Conservation (phyloP, 208 protist species). For the Zelonia costaricensis region DNA sequence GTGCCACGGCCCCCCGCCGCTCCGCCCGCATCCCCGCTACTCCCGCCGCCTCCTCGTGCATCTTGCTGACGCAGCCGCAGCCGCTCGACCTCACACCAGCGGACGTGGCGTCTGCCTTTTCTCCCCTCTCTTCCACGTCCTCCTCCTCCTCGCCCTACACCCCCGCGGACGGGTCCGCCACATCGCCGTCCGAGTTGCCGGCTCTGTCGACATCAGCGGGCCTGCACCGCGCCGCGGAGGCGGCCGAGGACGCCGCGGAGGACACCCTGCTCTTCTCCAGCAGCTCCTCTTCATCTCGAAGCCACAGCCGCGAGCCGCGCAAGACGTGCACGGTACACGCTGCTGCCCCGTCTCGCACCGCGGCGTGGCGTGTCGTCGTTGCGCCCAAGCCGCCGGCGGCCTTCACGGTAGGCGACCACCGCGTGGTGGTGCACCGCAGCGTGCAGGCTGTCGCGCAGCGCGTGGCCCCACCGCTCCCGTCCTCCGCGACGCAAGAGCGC, state of each 20-base stretch:
- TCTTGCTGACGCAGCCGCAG: constrained; percentile 25
- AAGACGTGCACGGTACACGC: not conserved
- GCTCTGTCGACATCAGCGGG: not conserved
- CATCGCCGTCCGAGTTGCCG: not conserved
- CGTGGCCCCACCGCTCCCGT: not conserved
- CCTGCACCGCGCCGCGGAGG: not conserved
- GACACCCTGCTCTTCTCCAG: constrained; percentile 20
- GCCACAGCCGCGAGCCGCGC: not conserved
- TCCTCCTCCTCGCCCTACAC: too few species aligned
- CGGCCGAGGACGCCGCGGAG: constrained; percentile 7
- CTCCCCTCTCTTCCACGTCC: not conserved
- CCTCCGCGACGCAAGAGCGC: too few species aligned
- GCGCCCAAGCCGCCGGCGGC: not conserved
- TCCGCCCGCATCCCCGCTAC: not conserved
- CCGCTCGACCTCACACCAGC: too few species aligned
- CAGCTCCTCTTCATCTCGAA: not conserved
- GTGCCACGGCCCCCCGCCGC: not conserved
- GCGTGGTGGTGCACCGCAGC: not conserved
- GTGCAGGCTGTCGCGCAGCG: not conserved
- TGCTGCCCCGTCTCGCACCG: too few species aligned
- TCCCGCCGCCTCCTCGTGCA: constrained; percentile 3
- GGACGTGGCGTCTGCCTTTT: too few species aligned
- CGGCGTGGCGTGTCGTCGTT: not conserved
- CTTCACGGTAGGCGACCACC: not conserved
- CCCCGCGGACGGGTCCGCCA: too few species aligned